Evolutionary conservation across 1,139 yeast species (phyloP).

Genomic region (Martiniozyma asiatica): DNA sequence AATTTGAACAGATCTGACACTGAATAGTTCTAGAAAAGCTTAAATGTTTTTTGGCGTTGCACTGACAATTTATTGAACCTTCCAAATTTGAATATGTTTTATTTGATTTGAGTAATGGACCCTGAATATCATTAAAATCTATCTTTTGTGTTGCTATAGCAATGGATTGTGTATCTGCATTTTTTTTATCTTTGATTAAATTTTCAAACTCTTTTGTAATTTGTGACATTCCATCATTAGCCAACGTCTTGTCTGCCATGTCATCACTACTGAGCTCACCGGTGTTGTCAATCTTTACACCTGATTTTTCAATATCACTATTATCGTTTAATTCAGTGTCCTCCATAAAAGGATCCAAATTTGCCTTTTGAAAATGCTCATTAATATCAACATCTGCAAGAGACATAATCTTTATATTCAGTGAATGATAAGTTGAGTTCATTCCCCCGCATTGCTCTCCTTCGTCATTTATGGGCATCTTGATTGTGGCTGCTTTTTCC

Average conservation of each 20-base stretch:
- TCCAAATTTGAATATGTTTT: too few species aligned
- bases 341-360: slow-evolving; percentile 8
- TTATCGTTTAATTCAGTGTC: neutral
- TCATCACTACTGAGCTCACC: too few species aligned
- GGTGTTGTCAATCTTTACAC: too few species aligned
- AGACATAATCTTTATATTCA: slow-evolving; percentile 12
- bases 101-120: too few species aligned
- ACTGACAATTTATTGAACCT: slow-evolving; percentile 11
- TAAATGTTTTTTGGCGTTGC: slow-evolving; percentile 8
- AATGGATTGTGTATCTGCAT: slow-evolving; percentile 3
- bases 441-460: slow-evolving; percentile 14
- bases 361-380: too few species aligned
- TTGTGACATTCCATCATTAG: slow-evolving; percentile 12
- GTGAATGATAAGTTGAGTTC: slow-evolving; percentile 12
- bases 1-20: slow-evolving; percentile 11
- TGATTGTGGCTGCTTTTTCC: slow-evolving; percentile 16
- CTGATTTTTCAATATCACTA: too few species aligned
- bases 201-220: slow-evolving; percentile 15
- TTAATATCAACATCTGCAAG: too few species aligned
- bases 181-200: slow-evolving; percentile 4
- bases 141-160: slow-evolving; percentile 12
- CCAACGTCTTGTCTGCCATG: neutral
- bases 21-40: slow-evolving; percentile 9
- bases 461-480: slow-evolving; percentile 13
- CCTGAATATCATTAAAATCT: too few species aligned